These are phyloP conservation scores for Populus nigra DNA, from an alignment of 345 rosid genomes.

Conservation along the genomic window DNA sequence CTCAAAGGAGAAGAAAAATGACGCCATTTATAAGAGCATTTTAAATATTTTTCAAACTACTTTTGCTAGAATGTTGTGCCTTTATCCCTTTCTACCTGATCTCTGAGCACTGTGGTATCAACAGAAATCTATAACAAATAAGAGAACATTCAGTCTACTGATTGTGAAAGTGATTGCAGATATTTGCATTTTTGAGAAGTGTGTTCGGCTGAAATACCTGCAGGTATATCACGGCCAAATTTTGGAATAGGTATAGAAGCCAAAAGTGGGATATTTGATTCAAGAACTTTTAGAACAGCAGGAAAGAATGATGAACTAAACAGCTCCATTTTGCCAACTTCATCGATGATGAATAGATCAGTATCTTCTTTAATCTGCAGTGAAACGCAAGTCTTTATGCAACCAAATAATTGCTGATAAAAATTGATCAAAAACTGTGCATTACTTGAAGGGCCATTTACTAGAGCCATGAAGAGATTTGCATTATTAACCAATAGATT, in stretches of 20 bases:
- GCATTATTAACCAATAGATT: no score
- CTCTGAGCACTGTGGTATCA: not conserved
- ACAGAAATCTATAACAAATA: not conserved
- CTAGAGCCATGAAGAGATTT: no score
- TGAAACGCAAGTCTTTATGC: not conserved
- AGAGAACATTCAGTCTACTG: not conserved
- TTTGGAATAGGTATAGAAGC: slow-evolving; percentile 64
- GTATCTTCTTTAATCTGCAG: slow-evolving; percentile 53
- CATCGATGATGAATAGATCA: slow-evolving; percentile 62
- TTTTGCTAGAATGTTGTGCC: no score
- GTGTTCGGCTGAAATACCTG: slow-evolving; percentile 34
- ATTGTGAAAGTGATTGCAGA: not conserved
- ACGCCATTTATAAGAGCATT: not conserved
- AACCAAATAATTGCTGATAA: not conserved
- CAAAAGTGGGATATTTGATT: slow-evolving; percentile 51
- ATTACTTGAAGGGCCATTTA: no score
- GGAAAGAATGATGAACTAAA: slow-evolving; percentile 64
- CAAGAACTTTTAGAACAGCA: slow-evolving; percentile 55
- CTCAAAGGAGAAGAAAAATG: not conserved
- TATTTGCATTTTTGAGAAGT: not conserved
- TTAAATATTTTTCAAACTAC: not conserved
- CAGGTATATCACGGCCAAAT: slow-evolving; percentile 56
- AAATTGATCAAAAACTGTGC: not conserved
- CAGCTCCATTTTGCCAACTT: slow-evolving; percentile 80
- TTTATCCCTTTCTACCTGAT: no score